These are phyloP conservation scores for Spiromastix sp. DNA, from an alignment of 2,329 filamentous ascomycete species.

Conservation along the genomic window DNA sequence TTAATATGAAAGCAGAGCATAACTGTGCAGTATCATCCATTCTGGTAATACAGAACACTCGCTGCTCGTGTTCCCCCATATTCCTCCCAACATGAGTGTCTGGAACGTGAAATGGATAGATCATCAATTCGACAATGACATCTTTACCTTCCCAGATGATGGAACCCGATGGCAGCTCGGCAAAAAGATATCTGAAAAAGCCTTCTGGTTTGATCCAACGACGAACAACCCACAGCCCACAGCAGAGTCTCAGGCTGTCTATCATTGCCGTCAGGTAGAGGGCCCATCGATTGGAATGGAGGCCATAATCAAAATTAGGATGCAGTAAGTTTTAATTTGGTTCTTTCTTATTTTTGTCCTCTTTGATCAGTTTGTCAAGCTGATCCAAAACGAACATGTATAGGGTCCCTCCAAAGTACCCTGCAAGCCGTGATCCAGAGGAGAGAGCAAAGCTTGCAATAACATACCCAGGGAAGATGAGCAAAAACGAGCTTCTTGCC, in stretches of 20 bases:
- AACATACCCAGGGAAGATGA: background rate
- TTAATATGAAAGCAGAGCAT: no score
- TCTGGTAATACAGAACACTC: no score
- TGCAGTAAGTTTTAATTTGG: background rate
- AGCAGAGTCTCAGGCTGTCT: background rate
- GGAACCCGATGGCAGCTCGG: background rate
- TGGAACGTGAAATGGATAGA: conserved; percentile 1
- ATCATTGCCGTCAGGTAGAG: background rate
- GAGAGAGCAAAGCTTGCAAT: conserved; percentile 1
- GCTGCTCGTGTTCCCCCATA: no score
- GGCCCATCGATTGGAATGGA: background rate
- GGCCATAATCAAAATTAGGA: background rate
- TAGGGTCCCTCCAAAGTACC: background rate
- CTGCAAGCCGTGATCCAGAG: background rate
- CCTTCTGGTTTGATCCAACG: background rate
- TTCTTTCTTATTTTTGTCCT: background rate
- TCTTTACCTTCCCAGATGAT: background rate
- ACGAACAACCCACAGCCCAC: background rate
- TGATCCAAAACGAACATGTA: background rate
- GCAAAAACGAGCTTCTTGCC: background rate
- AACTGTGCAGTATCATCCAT: background rate
- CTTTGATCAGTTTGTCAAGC: background rate
- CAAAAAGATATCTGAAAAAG: conserved; percentile 4
- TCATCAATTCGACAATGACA: background rate
- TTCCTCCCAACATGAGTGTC: background rate